Evolutionary conservation across 2,329 filamentous ascomycete genomes (phyloP).

Genomic region (Hymenoscyphus albidus): DNA sequence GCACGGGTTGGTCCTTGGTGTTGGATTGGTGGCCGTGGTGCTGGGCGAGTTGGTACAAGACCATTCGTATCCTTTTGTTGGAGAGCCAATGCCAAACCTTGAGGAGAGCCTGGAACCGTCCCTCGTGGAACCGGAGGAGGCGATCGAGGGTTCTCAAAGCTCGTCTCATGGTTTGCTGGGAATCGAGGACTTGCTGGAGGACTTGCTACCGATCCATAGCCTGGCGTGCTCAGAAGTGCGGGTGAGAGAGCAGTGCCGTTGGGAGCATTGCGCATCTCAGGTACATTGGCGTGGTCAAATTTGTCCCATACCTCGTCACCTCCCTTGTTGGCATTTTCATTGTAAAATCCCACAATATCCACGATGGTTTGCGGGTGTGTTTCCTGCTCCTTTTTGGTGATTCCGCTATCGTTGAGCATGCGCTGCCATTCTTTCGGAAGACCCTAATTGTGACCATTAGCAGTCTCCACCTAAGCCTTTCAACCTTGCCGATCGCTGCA

Average conservation of each 20-base stretch:
- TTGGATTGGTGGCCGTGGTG: slow-evolving; percentile 82
- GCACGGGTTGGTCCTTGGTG: slow-evolving; percentile 59
- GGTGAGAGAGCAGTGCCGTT: slow-evolving; percentile 28
- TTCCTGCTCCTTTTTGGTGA: slow-evolving; percentile 91
- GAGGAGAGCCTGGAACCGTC: slow-evolving; percentile 25
- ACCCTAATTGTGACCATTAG: slow-evolving; percentile 47
- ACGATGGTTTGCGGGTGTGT: slow-evolving; percentile 94
- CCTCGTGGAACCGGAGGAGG: slow-evolving; percentile 77
- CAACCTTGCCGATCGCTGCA: slow-evolving; percentile 13
- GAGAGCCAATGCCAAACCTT: slow-evolving; percentile 30
- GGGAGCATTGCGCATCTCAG: slow-evolving; percentile 45
- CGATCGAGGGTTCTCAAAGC: slow-evolving; percentile 94
- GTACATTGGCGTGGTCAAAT: slow-evolving; percentile 78
- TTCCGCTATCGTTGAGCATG: slow-evolving; percentile 90
- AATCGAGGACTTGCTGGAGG: slow-evolving; percentile 83
- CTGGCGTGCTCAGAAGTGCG: slow-evolving; percentile 48
- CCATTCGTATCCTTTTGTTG: slow-evolving; percentile 46
- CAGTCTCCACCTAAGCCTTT: slow-evolving; percentile 17
- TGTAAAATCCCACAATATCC: slow-evolving; percentile 95
- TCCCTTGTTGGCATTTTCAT: slow-evolving; percentile 78
- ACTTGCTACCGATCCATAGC: slow-evolving; percentile 63
- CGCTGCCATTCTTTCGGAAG: slow-evolving; percentile 98
- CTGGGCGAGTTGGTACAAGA: slow-evolving; percentile 76
- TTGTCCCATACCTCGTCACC: slow-evolving; percentile 88
- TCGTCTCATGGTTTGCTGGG: slow-evolving; percentile 83